These are phyloP conservation scores for Diaporthe citri DNA, from an alignment of 2,329 filamentous ascomycete genomes.

Conservation along the genomic window DNA sequence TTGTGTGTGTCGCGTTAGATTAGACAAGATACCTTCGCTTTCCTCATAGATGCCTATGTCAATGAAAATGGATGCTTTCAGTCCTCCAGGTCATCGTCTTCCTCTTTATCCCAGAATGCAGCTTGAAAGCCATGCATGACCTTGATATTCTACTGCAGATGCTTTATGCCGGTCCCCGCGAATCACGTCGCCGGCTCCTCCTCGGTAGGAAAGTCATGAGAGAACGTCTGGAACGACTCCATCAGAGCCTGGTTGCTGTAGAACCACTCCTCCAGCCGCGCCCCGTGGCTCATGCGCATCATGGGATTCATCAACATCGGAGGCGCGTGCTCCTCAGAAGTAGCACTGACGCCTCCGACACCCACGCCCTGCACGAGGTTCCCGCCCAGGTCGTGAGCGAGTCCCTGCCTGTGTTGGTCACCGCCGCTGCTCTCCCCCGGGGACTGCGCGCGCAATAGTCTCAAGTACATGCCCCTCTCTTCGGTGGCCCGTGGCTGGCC, in stretches of 20 bases:
- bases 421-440: not conserved
- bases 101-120: not conserved
- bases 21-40: not conserved
- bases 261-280: not conserved
- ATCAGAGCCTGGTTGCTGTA: not conserved
- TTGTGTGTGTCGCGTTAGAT: not conserved
- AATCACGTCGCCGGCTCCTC: not conserved
- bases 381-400: not conserved
- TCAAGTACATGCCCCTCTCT: not conserved
- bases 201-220: not conserved
- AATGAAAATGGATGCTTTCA: no score
- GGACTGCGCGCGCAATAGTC: not conserved
- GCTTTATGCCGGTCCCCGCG: fast-evolving
- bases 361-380: no score
- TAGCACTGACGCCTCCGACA: not conserved
- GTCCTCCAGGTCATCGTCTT: not conserved
- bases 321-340: not conserved
- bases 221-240: not conserved
- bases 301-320: not conserved
- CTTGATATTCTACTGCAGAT: not conserved
- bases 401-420: not conserved
- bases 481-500: not conserved
- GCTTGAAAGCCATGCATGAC: not conserved
- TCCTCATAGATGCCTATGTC: no score
- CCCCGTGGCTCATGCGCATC: not conserved